phyloP scores from a whole-genome alignment of 108 stramenopile species.

The Skeletonema menzelii region DNA sequence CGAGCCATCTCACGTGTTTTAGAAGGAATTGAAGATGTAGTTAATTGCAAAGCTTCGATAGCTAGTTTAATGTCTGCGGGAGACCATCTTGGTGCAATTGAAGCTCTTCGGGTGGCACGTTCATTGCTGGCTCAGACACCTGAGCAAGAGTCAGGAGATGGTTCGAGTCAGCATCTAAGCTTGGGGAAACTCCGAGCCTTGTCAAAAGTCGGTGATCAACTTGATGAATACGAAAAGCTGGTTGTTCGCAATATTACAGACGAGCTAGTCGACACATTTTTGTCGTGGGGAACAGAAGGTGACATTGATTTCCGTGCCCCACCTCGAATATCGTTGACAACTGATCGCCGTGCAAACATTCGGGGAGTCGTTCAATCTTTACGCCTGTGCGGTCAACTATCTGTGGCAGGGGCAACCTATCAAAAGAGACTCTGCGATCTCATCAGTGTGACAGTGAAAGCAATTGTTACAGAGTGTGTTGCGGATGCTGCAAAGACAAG shows the following conservation, averaged over 20 bases:
- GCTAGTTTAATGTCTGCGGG: conserved; percentile 68
- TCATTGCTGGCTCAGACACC: conserved; percentile 45
- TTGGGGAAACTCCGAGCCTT: conserved; percentile 60
- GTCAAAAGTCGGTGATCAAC: conserved; percentile 63
- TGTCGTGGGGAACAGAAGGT: conserved; percentile 62
- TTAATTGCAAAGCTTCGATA: conserved; percentile 65
- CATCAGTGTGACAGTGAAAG: conserved; percentile 84
- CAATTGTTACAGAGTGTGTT: conserved; percentile 88
- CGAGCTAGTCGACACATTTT: conserved; percentile 82
- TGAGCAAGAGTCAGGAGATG: conserved; percentile 1
- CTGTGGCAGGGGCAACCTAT: conserved; percentile 53
- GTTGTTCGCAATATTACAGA: conserved; percentile 77
- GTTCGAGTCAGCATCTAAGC: conserved; percentile 29
- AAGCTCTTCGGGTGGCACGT: conserved; percentile 74
- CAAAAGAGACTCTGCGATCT: conserved; percentile 66
- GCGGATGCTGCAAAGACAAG: conserved; percentile 44
- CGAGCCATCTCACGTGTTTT: conserved; percentile 55
- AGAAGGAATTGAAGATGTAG: conserved; percentile 72
- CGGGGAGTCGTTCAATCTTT: conserved; percentile 60
- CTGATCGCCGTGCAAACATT: conserved; percentile 33
- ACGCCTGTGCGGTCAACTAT: conserved; percentile 43
- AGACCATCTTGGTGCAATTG: conserved; percentile 75
- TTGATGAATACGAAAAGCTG: conserved; percentile 79
- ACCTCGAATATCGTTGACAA: conserved; percentile 37
- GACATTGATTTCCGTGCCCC: conserved; percentile 33